A percentile compares a stretch with the other conserved stretches of the same genome.
Conservation (phyloP, 306 rosid species). For the Pyrus communis region DNA sequence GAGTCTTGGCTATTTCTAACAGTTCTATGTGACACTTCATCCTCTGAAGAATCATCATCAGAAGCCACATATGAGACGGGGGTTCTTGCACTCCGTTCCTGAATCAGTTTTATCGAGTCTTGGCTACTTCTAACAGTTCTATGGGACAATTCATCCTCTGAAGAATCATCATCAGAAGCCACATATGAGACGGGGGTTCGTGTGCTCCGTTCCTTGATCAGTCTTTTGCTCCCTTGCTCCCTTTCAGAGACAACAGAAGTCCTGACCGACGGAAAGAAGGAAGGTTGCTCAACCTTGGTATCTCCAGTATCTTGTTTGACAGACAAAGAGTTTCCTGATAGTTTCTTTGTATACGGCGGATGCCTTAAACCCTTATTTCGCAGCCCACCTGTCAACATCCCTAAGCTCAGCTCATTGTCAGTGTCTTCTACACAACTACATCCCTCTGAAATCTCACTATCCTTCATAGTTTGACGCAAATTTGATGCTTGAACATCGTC, state of each 20-base stretch:
- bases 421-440: constrained; percentile 25
- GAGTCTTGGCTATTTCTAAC: constrained; percentile 19
- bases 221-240: constrained; percentile 26
- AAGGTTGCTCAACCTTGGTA: constrained; percentile 32
- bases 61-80: constrained; percentile 23
- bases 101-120: constrained; percentile 7
- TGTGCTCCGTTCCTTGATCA: constrained; percentile 16
- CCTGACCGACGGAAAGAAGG: constrained; percentile 23
- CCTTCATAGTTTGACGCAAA: constrained; percentile 25
- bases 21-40: constrained; percentile 18
- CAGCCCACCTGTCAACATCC: constrained; percentile 71
- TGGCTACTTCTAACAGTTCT: constrained; percentile 19
- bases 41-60: constrained; percentile 23
- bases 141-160: constrained; percentile 17
- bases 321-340: constrained; percentile 24
- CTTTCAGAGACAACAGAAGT: constrained; percentile 26
- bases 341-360: constrained; percentile 39
- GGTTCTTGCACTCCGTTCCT: constrained; percentile 8
- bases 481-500: constrained; percentile 8
- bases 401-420: constrained; percentile 45
- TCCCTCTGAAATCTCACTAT: constrained; percentile 20
- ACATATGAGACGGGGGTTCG: constrained; percentile 8
- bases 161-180: constrained; percentile 28
- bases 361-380: constrained; percentile 54
- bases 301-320: constrained; percentile 20